These are phyloP conservation scores for Mycena rebaudengoi DNA, from an alignment of 768 basidiomycete genomes.

Conservation along the genomic window DNA sequence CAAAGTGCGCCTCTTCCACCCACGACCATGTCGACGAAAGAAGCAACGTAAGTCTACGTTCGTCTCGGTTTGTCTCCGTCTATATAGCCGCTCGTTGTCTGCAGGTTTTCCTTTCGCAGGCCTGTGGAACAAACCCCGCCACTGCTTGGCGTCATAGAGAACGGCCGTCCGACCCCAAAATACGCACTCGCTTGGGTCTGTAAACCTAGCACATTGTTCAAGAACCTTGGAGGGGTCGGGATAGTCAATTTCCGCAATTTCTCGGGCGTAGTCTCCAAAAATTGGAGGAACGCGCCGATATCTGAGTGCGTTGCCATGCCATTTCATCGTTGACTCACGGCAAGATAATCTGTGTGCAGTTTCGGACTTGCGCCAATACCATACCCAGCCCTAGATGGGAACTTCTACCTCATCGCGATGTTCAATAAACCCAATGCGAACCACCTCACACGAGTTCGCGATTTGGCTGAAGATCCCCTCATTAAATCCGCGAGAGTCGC, in stretches of 20 bases:
- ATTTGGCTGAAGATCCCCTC: constrained; percentile 5
- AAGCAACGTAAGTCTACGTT: background rate
- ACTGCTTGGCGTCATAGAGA: background rate
- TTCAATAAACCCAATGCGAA: constrained; percentile 2
- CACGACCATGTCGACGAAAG: background rate
- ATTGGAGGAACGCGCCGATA: background rate
- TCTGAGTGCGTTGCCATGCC: background rate
- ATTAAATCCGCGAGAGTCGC: background rate
- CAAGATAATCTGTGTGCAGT: background rate
- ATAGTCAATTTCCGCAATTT: background rate
- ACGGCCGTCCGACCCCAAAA: background rate
- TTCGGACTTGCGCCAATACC: constrained; percentile 1
- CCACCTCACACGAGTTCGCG: background rate
- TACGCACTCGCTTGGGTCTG: constrained; percentile 3
- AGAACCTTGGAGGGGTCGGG: background rate
- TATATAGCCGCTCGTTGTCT: background rate
- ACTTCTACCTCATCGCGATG: constrained; percentile 1
- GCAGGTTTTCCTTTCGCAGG: background rate
- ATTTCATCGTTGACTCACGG: background rate
- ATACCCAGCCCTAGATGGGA: background rate
- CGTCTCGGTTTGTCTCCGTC: background rate
- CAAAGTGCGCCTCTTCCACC: background rate
- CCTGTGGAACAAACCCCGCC: background rate
- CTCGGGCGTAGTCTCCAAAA: background rate
- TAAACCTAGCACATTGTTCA: background rate